These are phyloP conservation scores for Pterocarpus macrocarpus DNA, from an alignment of 306 rosid genomes.

Conservation along the genomic window DNA sequence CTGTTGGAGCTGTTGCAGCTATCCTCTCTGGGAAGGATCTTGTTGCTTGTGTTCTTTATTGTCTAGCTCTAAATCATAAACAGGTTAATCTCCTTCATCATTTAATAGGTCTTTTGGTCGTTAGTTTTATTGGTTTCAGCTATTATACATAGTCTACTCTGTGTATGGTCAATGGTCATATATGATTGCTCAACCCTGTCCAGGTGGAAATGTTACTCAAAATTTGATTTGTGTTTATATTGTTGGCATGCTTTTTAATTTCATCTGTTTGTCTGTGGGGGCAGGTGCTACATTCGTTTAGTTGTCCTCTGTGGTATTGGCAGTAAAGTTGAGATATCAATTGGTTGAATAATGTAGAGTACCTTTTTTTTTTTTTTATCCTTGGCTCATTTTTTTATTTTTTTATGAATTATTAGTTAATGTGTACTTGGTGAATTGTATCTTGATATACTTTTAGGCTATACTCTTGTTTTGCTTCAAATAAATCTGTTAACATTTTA, in stretches of 20 bases:
- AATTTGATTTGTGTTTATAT: background rate
- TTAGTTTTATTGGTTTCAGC: conserved; percentile 5
- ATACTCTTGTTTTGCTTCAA: conserved; percentile 9
- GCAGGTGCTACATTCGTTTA: conserved; percentile 6
- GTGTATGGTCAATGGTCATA: conserved; percentile 3
- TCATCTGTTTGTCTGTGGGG: background rate
- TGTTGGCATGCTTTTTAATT: background rate
- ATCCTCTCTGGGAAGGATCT: conserved; percentile 72
- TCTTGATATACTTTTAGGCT: conserved; percentile 25
- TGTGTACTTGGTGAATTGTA: conserved; percentile 2
- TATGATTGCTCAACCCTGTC: background rate
- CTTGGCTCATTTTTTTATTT: background rate
- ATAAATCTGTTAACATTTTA: conserved; percentile 34
- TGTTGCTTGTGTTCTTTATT: conserved; percentile 68
- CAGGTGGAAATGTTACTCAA: background rate
- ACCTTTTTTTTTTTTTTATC: background rate
- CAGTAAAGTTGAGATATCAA: conserved; percentile 8
- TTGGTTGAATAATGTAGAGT: conserved; percentile 3
- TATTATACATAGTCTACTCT: background rate
- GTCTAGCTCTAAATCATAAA: conserved; percentile 85
- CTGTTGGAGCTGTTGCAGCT: conserved; percentile 81
- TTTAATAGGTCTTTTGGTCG: background rate
- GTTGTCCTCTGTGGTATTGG: conserved; percentile 23
- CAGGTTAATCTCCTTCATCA: conserved; percentile 59
- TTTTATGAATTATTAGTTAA: background rate